Percentiles rank a stretch among this genome's conserved stretches.
Conservation (phyloP, 2,329 filamentous ascomycete genomes). For the Byssoonygena ceratinophila region DNA sequence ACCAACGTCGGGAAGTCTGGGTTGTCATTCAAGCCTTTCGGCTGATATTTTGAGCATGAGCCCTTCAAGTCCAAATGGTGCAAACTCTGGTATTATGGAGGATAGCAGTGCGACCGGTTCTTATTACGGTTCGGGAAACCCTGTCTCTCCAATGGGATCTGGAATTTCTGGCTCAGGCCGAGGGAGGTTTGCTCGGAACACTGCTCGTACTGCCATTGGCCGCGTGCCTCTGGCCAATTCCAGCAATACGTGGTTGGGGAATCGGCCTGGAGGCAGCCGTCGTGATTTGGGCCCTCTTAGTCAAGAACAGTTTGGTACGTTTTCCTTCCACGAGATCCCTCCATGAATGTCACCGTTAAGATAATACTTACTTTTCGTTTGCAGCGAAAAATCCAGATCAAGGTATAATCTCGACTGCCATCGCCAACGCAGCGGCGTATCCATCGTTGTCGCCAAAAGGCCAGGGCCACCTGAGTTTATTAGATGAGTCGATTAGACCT, state of each 20-base stretch:
- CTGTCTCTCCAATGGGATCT: conserved; percentile 47
- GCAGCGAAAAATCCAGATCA: conserved; percentile 41
- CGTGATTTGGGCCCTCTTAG: conserved; percentile 22
- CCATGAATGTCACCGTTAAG: neutral
- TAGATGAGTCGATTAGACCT: conserved; percentile 56
- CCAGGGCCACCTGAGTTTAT: conserved; percentile 67
- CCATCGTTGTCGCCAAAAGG: conserved; percentile 49
- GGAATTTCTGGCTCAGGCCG: conserved; percentile 77
- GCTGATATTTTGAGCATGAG: conserved; percentile 56
- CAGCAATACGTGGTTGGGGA: conserved; percentile 45
- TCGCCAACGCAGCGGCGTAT: conserved; percentile 71
- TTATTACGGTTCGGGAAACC: conserved; percentile 48
- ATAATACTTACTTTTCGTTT: conserved; percentile 23
- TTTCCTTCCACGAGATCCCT: conserved; percentile 11
- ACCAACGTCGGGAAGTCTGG: conserved; percentile 68
- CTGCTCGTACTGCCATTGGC: conserved; percentile 40
- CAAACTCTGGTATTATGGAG: conserved; percentile 35
- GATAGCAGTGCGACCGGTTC: conserved; percentile 40
- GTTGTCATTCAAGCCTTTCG: conserved; percentile 48
- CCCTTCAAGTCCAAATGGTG: conserved; percentile 40
- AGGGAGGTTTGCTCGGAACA: conserved; percentile 63
- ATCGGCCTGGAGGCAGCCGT: conserved; percentile 40
- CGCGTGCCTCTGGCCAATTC: conserved; percentile 53
- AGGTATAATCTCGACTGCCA: conserved; percentile 86
- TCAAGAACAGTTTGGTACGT: conserved; percentile 20